Percentiles rank a stretch among this genome's conserved stretches.
phyloP scores from a whole-genome alignment of 352 stramenopile species.

The Pythium brassicae region DNA sequence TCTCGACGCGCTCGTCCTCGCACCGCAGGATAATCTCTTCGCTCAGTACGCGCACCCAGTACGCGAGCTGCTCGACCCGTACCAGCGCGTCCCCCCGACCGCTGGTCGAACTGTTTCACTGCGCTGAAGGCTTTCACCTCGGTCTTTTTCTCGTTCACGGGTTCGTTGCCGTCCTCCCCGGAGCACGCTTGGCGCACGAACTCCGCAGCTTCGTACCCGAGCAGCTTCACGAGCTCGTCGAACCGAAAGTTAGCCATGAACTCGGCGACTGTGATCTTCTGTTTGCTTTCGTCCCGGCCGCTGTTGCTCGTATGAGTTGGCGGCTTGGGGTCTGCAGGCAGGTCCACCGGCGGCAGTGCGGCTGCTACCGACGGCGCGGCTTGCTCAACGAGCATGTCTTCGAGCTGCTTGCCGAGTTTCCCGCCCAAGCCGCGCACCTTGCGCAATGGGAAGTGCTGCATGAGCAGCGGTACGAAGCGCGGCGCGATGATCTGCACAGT shows the following conservation, averaged over 20 bases:
- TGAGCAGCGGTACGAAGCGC: slow-evolving; percentile 54
- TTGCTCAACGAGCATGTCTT: slow-evolving; percentile 49
- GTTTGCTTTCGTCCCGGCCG: slow-evolving; percentile 16
- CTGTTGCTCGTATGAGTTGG: slow-evolving; percentile 11
- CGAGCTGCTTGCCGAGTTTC: slow-evolving; percentile 70
- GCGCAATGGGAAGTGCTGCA: slow-evolving; percentile 68
- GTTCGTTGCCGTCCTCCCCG: slow-evolving; percentile 63
- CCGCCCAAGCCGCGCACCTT: slow-evolving; percentile 74
- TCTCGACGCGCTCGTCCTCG: slow-evolving; percentile 73
- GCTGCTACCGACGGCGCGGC: slow-evolving; percentile 5
- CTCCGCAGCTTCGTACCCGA: slow-evolving; percentile 57
- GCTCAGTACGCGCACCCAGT: slow-evolving; percentile 69
- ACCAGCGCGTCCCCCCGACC: slow-evolving; percentile 38
- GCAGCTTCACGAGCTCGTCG: slow-evolving; percentile 38
- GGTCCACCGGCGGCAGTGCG: too few relatives aligned
- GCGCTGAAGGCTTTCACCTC: slow-evolving; percentile 64
- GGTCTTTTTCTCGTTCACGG: slow-evolving; percentile 66
- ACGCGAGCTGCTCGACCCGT: slow-evolving; percentile 53
- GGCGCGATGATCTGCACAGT: slow-evolving; percentile 44
- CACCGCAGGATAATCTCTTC: slow-evolving; percentile 77
- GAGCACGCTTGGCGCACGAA: slow-evolving; percentile 57
- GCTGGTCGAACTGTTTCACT: slow-evolving; percentile 80
- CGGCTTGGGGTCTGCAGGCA: too few relatives aligned
- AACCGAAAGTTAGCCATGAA: slow-evolving; percentile 56
- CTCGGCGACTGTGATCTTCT: slow-evolving; percentile 29